Percentiles rank a stretch among this genome's conserved stretches.
phyloP scores from a whole-genome alignment of 441 rosid genomes.

The Populus hybrid region DNA sequence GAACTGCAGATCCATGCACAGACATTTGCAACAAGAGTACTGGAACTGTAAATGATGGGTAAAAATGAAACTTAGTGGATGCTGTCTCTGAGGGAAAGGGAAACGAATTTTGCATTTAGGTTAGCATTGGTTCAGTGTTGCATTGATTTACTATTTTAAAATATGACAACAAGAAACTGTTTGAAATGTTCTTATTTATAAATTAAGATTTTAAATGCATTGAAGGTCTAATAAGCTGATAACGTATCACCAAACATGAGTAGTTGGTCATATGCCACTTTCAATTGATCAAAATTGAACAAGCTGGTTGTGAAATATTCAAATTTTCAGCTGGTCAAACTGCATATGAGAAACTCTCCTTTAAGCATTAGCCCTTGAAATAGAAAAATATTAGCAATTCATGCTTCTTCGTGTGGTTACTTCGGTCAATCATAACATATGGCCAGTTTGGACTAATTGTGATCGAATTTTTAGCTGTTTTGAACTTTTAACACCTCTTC shows the following conservation, averaged over 20 bases:
- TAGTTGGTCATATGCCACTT: not conserved
- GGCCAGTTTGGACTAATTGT: not conserved
- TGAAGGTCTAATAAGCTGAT: not conserved
- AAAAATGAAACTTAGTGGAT: not conserved
- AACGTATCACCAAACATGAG: not conserved
- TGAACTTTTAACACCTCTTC: slow-evolving; percentile 4
- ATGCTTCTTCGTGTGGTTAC: not conserved
- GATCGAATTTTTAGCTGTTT: slow-evolving; percentile 6
- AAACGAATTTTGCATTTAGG: not conserved
- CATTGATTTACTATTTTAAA: not conserved
- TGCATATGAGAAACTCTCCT: not conserved
- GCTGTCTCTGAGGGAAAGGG: not conserved
- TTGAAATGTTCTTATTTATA: not conserved
- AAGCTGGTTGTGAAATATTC: not conserved
- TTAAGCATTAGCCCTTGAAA: slow-evolving; percentile 3
- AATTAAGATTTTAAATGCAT: not conserved
- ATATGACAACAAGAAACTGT: not conserved
- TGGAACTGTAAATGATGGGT: not conserved
- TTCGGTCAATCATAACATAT: too few species aligned
- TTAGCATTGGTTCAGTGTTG: not conserved
- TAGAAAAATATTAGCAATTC: not conserved
- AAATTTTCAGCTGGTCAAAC: not conserved
- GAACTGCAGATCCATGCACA: not conserved
- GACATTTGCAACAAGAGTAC: not conserved
- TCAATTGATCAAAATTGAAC: not conserved